Evolutionary conservation across 352 stramenopile species (phyloP), one percentile per base, ranked within the genome.

Genomic region (Globisporangium spinosum): DNA sequence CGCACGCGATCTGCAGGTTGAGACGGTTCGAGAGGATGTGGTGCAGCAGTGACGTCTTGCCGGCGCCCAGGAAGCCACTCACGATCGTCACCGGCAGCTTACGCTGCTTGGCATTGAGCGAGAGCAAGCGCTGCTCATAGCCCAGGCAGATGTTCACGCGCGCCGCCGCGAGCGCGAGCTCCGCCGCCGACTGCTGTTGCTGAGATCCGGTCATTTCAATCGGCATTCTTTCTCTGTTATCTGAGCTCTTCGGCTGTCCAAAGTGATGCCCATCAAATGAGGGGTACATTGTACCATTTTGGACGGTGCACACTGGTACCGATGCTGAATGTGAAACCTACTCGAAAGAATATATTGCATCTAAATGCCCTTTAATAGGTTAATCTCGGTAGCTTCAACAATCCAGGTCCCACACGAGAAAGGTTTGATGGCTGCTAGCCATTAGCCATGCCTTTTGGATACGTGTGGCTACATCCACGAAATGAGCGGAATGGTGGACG

Each of bases 41-140:
- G 60, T 81, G 77, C 53, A 90, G 68, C 49, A 92, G 70, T 57
- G 83, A 90, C 55, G 82, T 90, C 70, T 92, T 92, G 65, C 84
- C 84, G 7, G 82, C 74, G 9, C 85, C 85, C 10, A 93, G 61
- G 61, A 89, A 89, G 40, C 83, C 83, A 13, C 75, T 89, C 27
- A 89, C 80, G 62, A 90, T 87, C 38, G 82, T 90, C 62, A 90
- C 80, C 3, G 80, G 82, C 0, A 90, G 70, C 58, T 76, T 70
- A 12, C 75, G 75, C 67, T 77, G 71, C 62, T 75, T 74, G 9
- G 76, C 77, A 55, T 89, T 91, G 62, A 71, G 67, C 22, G 72
- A 81, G 34, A 91, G 73, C 34, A 89, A 60, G 2, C 77, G 83
- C 58, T 77, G 75, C 69, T 91, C 83, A 13, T 75, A 78, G 29